Conservation (phyloP, 1,284 basidiomycete genomes). For the Stereum hirsutum region DNA sequence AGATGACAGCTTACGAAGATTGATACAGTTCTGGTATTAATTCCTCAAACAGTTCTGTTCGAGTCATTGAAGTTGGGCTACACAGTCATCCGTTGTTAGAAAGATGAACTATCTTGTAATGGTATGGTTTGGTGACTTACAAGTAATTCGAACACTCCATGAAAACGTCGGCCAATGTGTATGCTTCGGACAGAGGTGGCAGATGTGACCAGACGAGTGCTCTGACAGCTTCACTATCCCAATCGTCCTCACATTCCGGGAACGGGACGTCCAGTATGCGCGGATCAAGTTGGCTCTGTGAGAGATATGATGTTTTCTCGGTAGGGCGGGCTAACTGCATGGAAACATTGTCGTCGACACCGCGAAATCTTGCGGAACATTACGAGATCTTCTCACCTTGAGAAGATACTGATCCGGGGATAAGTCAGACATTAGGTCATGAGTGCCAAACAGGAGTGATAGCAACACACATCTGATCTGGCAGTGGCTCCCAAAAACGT, state of each 20-base stretch:
- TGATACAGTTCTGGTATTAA: slow-evolving; percentile 37
- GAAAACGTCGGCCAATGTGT: slow-evolving; percentile 9
- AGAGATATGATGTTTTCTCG: slow-evolving; percentile 1
- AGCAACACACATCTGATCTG: slow-evolving; percentile 45
- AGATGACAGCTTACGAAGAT: slow-evolving; percentile 11
- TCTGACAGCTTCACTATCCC: slow-evolving; percentile 11
- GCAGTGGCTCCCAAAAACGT: slow-evolving; percentile 55
- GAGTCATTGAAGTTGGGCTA: neutral
- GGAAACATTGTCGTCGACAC: no score
- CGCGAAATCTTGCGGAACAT: no score
- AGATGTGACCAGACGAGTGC: slow-evolving; percentile 9
- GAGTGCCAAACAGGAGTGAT: neutral
- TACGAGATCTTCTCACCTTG: slow-evolving; percentile 24
- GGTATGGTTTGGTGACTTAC: slow-evolving; percentile 3
- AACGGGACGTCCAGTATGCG: slow-evolving; percentile 11
- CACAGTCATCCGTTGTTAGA: neutral
- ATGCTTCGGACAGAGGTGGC: slow-evolving; percentile 12
- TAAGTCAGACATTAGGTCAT: slow-evolving; percentile 1
- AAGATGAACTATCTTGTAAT: no score
- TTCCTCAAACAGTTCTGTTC: slow-evolving; percentile 34
- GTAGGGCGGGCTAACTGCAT: neutral
- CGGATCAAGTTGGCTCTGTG: slow-evolving; percentile 10
- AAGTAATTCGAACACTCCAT: slow-evolving; percentile 9
- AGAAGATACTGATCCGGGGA: slow-evolving; percentile 35
- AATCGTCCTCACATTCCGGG: slow-evolving; percentile 11